phyloP scores from a whole-genome alignment of 768 basidiomycete species.

The Leccinum longicurvipes region DNA sequence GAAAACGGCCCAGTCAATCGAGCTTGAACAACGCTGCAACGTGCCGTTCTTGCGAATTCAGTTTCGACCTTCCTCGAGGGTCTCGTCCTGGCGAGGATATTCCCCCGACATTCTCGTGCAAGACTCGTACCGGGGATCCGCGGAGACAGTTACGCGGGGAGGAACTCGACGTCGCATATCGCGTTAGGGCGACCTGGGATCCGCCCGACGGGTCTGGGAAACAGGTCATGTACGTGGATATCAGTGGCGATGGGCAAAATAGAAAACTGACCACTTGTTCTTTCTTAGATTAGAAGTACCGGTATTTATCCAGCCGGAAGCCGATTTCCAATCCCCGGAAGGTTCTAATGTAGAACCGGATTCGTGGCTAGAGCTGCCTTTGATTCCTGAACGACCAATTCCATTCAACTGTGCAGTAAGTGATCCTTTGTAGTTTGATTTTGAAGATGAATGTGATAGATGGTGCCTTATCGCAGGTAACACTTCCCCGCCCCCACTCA shows the following conservation, averaged over 20 bases:
- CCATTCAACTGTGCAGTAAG: slow-evolving; percentile 68
- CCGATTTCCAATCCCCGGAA: slow-evolving; percentile 57
- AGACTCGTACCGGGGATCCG: slow-evolving; percentile 28
- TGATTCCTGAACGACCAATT: slow-evolving; percentile 58
- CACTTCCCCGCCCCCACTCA: slow-evolving; percentile 56
- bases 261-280: slow-evolving; percentile 4
- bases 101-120: slow-evolving; percentile 53
- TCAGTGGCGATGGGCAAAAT: neutral
- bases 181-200: slow-evolving; percentile 57
- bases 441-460: neutral
- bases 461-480: slow-evolving; percentile 38
- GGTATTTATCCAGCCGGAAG: slow-evolving; percentile 56
- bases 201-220: slow-evolving; percentile 42
- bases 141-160: slow-evolving; percentile 30
- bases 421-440: slow-evolving; percentile 4
- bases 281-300: slow-evolving; percentile 59
- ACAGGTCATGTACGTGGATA: slow-evolving; percentile 46
- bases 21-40: slow-evolving; percentile 32
- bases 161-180: slow-evolving; percentile 49
- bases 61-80: slow-evolving; percentile 54
- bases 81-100: slow-evolving; percentile 52
- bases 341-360: slow-evolving; percentile 40
- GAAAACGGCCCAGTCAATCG: slow-evolving; percentile 45
- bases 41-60: slow-evolving; percentile 41
- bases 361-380: slow-evolving; percentile 67